Evolutionary conservation across 768 basidiomycete species (phyloP), one percentile per base, ranked within the genome.

Genomic region (Rhodotorula sphaerocarpa): DNA sequence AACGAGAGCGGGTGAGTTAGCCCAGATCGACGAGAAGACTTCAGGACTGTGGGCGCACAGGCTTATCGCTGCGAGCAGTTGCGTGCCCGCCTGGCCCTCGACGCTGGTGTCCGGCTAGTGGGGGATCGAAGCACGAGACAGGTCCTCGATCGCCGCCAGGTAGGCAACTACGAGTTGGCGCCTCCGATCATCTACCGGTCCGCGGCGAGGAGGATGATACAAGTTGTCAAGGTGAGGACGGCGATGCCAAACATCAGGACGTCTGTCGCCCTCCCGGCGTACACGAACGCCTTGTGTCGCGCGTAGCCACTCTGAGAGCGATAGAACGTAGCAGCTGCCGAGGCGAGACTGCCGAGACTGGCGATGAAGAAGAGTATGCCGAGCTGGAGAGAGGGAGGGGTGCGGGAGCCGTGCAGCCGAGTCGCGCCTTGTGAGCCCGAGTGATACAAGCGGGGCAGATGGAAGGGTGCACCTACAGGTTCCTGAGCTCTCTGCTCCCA

Each of bases 341-440:
- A 39, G 7, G 12, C 20, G 36, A 60, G 33, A 1, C 33, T 18
- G 15, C 36, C 61, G 36, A 56, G 28, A 3, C 47, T 33, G 7
- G 66, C 66, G 41, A 50, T 28, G 51, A 63, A 67, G 58, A 67
- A 67, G 14, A 67, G 59, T 39, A 60, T 36, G 25, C 66, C 66
- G 28, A 67, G 59, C 57, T 62, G 52, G 4, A 27, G 27, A 12
- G 5, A 30, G 12, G 41, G 28, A 31, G n/a, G 16, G 28, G 12
- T 6, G 27, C n/a, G n/a, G n/a, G n/a, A n/a, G n/a, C n/a, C n/a
- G n/a, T n/a, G n/a, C n/a, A n/a, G 28, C 23, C 7, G 5, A 27
- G n/a, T 9, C 14, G 1, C n/a, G 9, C 39, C 21, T 28, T 25
- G 21, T 41, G 25, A 43, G 21, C 41, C 14, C 2, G 47, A 30